Evolutionary conservation across 768 basidiomycete species (phyloP).

Genomic region (Mycena metata): DNA sequence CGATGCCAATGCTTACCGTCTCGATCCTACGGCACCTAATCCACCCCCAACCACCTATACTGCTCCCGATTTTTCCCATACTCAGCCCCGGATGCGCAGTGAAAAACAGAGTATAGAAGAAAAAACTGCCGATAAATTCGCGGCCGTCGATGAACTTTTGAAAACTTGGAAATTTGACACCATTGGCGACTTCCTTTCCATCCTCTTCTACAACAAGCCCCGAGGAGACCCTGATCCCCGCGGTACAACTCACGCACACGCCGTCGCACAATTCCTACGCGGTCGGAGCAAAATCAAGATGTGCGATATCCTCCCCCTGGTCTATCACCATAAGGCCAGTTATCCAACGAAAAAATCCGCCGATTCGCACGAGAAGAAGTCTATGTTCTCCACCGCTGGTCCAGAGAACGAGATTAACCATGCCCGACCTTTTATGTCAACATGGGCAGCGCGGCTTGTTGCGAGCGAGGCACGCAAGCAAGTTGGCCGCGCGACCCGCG

Average conservation of each 20-base stretch:
- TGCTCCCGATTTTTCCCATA: too few species aligned
- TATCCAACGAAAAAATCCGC: too few species aligned
- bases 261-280: constrained; percentile 4
- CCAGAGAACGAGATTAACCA: background rate
- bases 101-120: too few species aligned
- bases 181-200: constrained; percentile 2
- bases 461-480: constrained; percentile 3
- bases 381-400: constrained; percentile 1
- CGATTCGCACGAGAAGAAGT: background rate
- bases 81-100: too few species aligned
- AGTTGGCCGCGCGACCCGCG: background rate
- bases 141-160: too few species aligned
- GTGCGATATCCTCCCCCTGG: background rate
- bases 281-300: background rate
- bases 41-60: too few species aligned
- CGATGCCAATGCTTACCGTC: too few species aligned
- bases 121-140: too few species aligned
- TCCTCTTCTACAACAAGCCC: constrained; percentile 10
- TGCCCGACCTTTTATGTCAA: background rate
- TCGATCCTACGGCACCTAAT: too few species aligned
- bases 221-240: background rate
- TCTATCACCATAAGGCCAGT: background rate
- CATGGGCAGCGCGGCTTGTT: constrained; percentile 1
- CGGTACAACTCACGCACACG: background rate
- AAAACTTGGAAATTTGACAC: background rate